Conservation (phyloP, 2,329 filamentous ascomycete genomes). For the Aspergillus japonicus region DNA sequence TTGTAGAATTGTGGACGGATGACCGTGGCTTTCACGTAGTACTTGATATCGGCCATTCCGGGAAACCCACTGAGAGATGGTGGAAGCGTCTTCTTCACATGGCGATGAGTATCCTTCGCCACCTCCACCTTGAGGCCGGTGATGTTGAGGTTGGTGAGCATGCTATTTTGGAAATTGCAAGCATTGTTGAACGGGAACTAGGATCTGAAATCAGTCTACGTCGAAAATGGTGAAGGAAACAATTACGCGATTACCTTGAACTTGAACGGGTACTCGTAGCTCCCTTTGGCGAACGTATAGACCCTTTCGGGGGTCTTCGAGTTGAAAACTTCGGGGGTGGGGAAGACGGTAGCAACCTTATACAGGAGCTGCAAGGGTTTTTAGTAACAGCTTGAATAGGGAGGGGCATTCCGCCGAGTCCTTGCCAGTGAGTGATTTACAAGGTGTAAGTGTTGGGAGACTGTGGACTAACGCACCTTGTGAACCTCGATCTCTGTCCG, state of each 20-base stretch:
- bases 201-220: neutral
- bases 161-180: constrained; percentile 45
- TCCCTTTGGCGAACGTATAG: constrained; percentile 47
- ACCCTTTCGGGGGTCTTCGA: constrained; percentile 33
- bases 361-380: constrained; percentile 41
- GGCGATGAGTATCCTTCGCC: constrained; percentile 50
- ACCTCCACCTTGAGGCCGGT: constrained; percentile 47
- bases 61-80: constrained; percentile 86
- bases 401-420: neutral
- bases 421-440: neutral
- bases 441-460: neutral
- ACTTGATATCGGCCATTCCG: constrained; percentile 83
- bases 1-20: constrained; percentile 85
- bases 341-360: constrained; percentile 49
- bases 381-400: neutral
- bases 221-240: neutral
- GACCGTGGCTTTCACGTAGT: constrained; percentile 94
- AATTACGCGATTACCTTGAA: constrained; percentile 43
- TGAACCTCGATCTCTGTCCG: constrained; percentile 50
- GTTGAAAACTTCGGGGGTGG: constrained; percentile 43
- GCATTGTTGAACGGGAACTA: constrained; percentile 53
- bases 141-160: constrained; percentile 48
- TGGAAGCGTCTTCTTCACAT: constrained; percentile 83
- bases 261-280: constrained; percentile 50
- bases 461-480: constrained; percentile 38